A percentile compares a stretch with the other conserved stretches of the same genome.
These are phyloP conservation scores for Globisporangium megalacanthum DNA, from an alignment of 352 stramenopile species.

Conservation along the genomic window DNA sequence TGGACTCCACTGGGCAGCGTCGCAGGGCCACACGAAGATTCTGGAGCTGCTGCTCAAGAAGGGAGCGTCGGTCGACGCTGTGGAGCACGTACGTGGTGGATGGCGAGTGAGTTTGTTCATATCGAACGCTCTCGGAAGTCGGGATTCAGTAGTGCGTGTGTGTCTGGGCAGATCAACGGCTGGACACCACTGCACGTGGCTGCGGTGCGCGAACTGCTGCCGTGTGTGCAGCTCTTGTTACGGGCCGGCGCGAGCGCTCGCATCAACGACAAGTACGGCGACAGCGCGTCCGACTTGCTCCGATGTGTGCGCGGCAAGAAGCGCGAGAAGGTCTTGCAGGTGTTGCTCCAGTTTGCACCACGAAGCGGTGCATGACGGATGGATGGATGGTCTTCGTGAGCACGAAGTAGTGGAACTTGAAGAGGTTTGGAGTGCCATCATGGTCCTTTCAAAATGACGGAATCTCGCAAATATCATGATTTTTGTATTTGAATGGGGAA, in stretches of 20 bases:
- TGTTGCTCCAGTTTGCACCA: conserved; percentile 24
- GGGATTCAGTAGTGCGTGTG: background rate
- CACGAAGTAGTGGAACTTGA: background rate
- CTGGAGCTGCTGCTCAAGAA: conserved; percentile 39
- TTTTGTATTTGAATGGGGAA: no score
- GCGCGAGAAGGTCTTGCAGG: conserved; percentile 33
- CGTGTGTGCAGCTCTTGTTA: conserved; percentile 47
- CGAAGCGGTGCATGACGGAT: background rate
- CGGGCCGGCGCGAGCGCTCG: conserved; percentile 26
- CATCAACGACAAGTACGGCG: conserved; percentile 50
- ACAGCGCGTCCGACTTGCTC: conserved; percentile 37
- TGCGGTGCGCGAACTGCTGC: conserved; percentile 35
- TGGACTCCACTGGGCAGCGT: conserved; percentile 70
- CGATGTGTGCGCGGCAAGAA: conserved; percentile 35
- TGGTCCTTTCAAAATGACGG: no score
- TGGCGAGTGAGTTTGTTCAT: no score
- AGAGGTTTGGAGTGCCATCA: background rate
- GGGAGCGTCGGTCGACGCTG: conserved; percentile 38
- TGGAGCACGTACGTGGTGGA: conserved; percentile 41
- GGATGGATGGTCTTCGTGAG: background rate
- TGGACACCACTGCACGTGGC: conserved; percentile 72
- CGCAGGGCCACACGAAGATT: conserved; percentile 51
- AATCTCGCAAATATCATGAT: no score
- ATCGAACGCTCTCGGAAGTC: background rate
- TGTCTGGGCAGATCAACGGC: conserved; percentile 38